Evolutionary conservation across 202 grass and related monocot species (phyloP).

Genomic region (Elaeis oleifera): DNA sequence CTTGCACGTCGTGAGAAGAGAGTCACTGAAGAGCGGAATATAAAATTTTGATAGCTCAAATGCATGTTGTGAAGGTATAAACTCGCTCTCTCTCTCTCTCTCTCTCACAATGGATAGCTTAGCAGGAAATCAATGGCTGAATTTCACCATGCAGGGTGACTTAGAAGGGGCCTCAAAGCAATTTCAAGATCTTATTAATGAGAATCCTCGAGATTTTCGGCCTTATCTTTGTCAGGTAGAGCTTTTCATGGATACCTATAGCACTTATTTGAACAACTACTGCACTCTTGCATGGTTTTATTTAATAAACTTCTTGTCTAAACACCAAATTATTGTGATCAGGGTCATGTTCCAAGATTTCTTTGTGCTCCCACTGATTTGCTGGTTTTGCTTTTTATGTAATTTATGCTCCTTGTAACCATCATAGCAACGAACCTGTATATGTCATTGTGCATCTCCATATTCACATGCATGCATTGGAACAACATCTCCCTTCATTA

Average conservation of each 20-base stretch:
- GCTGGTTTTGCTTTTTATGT: no score
- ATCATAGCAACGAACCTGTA: no score
- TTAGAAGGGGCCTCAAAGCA: slow-evolving; percentile 55
- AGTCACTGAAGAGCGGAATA: slow-evolving; percentile 65
- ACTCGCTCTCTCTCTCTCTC: not conserved
- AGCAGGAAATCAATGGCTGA: not conserved
- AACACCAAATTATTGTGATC: no score
- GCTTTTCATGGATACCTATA: not conserved
- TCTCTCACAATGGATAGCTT: not conserved
- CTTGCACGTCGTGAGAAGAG: slow-evolving; percentile 53
- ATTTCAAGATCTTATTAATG: slow-evolving; percentile 61
- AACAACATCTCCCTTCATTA: no score
- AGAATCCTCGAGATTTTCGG: slow-evolving; percentile 76
- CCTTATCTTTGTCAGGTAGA: slow-evolving; percentile 78
- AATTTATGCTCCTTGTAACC: no score
- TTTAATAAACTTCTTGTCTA: no score
- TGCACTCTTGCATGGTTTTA: no score
- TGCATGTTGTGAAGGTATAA: slow-evolving; percentile 76
- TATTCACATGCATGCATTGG: no score
- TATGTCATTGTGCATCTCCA: no score
- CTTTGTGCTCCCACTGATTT: no score
- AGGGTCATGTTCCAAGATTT: no score
- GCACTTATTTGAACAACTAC: no score
- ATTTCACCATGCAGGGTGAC: slow-evolving; percentile 39
- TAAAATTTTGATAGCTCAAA: slow-evolving; percentile 85